Base-by-base conservation (phyloP, 208 protist genomes). In the Acanthamoeba lugdunensis region DNA sequence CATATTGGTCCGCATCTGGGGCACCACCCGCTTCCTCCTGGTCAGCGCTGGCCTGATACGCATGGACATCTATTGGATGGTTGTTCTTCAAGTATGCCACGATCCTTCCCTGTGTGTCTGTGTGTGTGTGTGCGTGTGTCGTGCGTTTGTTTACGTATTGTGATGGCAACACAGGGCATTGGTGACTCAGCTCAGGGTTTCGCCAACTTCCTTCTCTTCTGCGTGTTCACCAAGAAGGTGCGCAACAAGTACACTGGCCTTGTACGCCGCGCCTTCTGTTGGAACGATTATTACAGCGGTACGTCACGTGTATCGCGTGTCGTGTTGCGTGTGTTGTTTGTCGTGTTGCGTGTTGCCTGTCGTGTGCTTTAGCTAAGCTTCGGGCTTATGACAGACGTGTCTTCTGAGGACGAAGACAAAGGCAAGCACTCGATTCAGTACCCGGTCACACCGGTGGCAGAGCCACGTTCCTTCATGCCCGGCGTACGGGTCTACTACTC, bases 1-100 rank as follows among this genome's bases (percentile, higher is more conserved):
- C 90, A 87, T 94, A n/a, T 58, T 85, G n/a, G 90, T 94, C 54
- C 90, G 90, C 28, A 87, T 87, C 8, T 94, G 90, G 90, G 90
- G 90, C 75, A 94, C 73, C 61, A 67, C 56, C 11, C 90, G 90
- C 48, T 94, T 94, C 75, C n/a, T 94, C 33, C 25, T 85, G 77
- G 37, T 94, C 30, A 69, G 73, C 52, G 50, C 69, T 4, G 58
- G 56, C 16, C 48, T 18, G 58, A 94, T 58, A 18, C 41, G 48
- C 33, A 75, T 63, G 16, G 90, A 94, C 90, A 52, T 87, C 52
- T 87, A 87, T 37, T 94, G 90, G 90, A 79, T 94, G 69, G 58
- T 81, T 41, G 21, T 94, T n/a, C 71, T 93, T 54, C 89, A 93
- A 54, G 89, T 82, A 61, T 23, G 2, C 52, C 33, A n/a, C 37